Base-by-base conservation (phyloP, 148 eudicot genomes). In the Cornus florida region DNA sequence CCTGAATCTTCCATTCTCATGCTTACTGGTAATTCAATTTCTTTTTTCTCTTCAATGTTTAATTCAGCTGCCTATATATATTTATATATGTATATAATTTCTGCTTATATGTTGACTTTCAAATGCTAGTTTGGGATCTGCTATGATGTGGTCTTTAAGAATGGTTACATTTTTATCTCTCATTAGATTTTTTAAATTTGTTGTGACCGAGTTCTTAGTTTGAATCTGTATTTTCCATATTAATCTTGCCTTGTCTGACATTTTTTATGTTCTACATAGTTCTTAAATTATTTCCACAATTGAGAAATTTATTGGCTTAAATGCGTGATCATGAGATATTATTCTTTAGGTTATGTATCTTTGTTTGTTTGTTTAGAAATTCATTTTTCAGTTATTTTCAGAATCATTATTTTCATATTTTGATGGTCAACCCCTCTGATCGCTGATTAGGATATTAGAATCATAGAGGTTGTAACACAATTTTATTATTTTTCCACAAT, bases 11-110 rank as follows among this genome's bases (percentile, higher is more conserved):
- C 88, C 10, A 82, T 89, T 35, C 67, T 87, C 74, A 83, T 85
- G 88, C 88, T 89, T 32, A 89, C 92, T 16, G 92, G 92, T 89
- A 85, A 71, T n/a, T 67, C 3, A 3, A 20, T 59, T 2, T 2
- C 64, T 12, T 57, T 35, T 35, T 35, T 11, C 53, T 48, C 53
- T 48, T 48, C 53, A 48, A 11, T 48, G 53, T 48, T 11, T 48
- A 48, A 48, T 48, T 48, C 9, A 48, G 53, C 53, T 48, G 53
- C 10, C 38, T 19, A 57, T 19, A 57, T 7, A 62, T 19, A 62
- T 19, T 3, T 7, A 62, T 19, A 62, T 17, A 62, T 62, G 23
- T 62, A 20, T 62, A 62, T 70, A 6, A 16, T 35, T 23, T 65
- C 60, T 23, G 2, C 8, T 23, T 66, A n/a, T 10, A 57, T 39